Conservation (phyloP, 2,329 filamentous ascomycete species). For the Ploettnerulaceae sp. region DNA sequence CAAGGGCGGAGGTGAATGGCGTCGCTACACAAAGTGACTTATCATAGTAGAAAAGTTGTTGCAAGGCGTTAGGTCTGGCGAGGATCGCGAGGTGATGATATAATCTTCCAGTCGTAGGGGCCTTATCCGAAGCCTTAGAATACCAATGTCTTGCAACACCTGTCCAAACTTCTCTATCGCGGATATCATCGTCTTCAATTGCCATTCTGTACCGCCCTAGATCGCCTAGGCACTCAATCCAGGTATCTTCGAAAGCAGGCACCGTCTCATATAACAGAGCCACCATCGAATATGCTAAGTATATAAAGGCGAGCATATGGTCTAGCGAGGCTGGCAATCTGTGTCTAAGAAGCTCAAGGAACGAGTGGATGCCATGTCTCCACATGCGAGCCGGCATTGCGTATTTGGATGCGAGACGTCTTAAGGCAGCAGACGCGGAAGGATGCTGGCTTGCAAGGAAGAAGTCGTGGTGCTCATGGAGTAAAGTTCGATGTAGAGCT, state of each 20-base stretch:
- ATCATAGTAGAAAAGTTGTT: slow-evolving; percentile 68
- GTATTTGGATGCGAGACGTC: slow-evolving; percentile 70
- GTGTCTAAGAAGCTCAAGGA: slow-evolving; percentile 71
- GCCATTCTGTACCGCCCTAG: slow-evolving; percentile 82
- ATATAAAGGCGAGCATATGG: slow-evolving; percentile 89
- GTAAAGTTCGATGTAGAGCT: slow-evolving; percentile 70
- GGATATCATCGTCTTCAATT: slow-evolving; percentile 75
- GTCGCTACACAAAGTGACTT: slow-evolving; percentile 60
- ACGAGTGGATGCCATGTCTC: slow-evolving; percentile 84
- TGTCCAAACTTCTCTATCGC: slow-evolving; percentile 74
- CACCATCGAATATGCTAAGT: slow-evolving; percentile 86
- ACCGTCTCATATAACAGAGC: slow-evolving; percentile 82
- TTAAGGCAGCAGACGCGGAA: slow-evolving; percentile 62
- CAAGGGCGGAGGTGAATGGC: slow-evolving; percentile 58
- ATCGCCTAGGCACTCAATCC: slow-evolving; percentile 84
- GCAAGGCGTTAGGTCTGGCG: slow-evolving; percentile 61
- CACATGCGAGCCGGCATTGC: slow-evolving; percentile 93
- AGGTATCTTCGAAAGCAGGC: slow-evolving; percentile 75
- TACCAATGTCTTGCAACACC: slow-evolving; percentile 72
- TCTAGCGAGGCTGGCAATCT: slow-evolving; percentile 72
- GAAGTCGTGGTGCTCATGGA: slow-evolving; percentile 82
- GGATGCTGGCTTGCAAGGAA: slow-evolving; percentile 86
- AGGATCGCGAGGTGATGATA: slow-evolving; percentile 87
- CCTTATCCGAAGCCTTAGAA: slow-evolving; percentile 64
- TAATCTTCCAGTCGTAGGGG: slow-evolving; percentile 69